phyloP scores from a whole-genome alignment of 2,329 filamentous ascomycete species.

The Tolypocladium album region DNA sequence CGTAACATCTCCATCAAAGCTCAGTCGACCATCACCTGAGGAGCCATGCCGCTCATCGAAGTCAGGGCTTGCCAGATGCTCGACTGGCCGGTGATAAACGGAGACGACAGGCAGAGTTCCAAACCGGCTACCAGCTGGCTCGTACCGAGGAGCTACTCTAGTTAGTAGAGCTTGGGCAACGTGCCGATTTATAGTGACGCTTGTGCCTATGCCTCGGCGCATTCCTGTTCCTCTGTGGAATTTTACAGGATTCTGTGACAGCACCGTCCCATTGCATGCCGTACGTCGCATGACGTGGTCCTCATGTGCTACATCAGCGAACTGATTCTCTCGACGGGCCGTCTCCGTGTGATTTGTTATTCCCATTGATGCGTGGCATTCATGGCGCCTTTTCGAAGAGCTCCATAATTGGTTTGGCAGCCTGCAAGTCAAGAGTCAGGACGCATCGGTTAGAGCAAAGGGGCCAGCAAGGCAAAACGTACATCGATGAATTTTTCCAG shows the following conservation, averaged over 20 bases:
- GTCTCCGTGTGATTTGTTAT: not conserved
- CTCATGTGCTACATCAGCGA: not conserved
- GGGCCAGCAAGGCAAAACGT: conserved; percentile 19
- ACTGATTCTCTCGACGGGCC: not conserved
- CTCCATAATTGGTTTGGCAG: conserved; percentile 79
- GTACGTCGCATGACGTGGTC: not conserved
- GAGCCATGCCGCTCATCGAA: not conserved
- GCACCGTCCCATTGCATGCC: not conserved
- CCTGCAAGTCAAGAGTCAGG: conserved; percentile 32
- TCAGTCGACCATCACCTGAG: not conserved
- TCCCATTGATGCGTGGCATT: conserved; percentile 4
- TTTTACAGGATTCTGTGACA: not conserved
- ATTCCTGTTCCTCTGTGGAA: not conserved
- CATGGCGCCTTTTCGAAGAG: conserved; percentile 66
- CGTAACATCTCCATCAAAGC: not conserved
- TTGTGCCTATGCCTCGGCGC: not conserved
- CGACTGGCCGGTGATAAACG: not conserved
- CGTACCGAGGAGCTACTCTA: not conserved
- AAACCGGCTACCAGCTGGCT: not conserved
- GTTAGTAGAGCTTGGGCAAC: not conserved
- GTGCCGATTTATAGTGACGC: not conserved
- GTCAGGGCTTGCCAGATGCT: not conserved
- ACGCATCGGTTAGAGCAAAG: not conserved
- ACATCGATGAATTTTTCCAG: conserved; percentile 91
- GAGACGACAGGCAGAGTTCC: not conserved